Percentiles rank a stretch among this genome's conserved stretches.
Conservation (phyloP, 1,284 basidiomycete species). For the Papiliotrema nemorosa region DNA sequence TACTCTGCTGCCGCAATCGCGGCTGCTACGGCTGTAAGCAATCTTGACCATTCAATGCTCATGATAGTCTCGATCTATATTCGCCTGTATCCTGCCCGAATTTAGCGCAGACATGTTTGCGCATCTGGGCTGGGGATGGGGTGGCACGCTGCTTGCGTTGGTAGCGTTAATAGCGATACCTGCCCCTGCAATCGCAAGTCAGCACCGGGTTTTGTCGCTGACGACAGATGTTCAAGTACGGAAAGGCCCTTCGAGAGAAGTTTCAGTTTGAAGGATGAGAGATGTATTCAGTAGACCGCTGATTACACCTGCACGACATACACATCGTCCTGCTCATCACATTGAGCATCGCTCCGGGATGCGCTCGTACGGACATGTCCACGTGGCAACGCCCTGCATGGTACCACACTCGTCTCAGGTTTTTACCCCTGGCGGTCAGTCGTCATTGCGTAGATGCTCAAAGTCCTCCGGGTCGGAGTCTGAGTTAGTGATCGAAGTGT, state of each 20-base stretch:
- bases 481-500: too few relatives aligned
- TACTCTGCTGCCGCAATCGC: conserved; percentile 52
- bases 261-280: conserved; percentile 39
- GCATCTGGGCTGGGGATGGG: conserved; percentile 52
- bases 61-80: conserved; percentile 34
- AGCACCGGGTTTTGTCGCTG: background rate
- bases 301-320: too few relatives aligned
- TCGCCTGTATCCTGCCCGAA: conserved; percentile 50
- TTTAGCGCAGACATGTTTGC: conserved; percentile 49
- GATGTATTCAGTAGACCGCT: background rate
- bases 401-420: too few relatives aligned
- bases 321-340: too few relatives aligned
- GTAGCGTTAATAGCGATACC: conserved; percentile 48
- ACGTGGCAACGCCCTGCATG: too few relatives aligned
- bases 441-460: too few relatives aligned
- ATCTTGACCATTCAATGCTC: background rate
- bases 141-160: conserved; percentile 47
- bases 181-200: conserved; percentile 44
- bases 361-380: too few relatives aligned
- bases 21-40: conserved; percentile 41
- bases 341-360: too few relatives aligned
- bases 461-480: too few relatives aligned
- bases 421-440: too few relatives aligned
- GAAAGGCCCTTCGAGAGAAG: conserved; percentile 43
- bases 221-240: conserved; percentile 47